phyloP scores from a whole-genome alignment of 352 stramenopile species.

The Phytopythium ostracodes region DNA sequence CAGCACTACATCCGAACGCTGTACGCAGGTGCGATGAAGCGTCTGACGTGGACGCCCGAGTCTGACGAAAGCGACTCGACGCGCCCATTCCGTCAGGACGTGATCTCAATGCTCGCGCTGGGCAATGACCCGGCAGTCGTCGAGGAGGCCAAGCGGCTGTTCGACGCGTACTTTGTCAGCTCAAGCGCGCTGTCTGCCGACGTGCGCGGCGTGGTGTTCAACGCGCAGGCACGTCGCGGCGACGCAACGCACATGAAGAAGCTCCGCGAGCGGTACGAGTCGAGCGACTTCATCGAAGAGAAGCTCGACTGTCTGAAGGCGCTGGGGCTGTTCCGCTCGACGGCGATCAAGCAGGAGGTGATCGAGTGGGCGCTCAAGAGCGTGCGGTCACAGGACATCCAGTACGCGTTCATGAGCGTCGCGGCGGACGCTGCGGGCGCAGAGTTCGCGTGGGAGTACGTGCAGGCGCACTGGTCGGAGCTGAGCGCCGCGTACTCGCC shows the following conservation, averaged over 20 bases:
- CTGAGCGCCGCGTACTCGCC: slow-evolving; percentile 66
- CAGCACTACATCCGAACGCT: slow-evolving; percentile 61
- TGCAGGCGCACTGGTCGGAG: slow-evolving; percentile 61
- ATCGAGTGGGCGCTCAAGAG: slow-evolving; percentile 61
- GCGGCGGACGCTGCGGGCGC: slow-evolving; percentile 48
- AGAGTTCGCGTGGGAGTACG: slow-evolving; percentile 61
- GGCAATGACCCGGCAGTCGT: slow-evolving; percentile 51
- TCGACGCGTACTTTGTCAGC: slow-evolving; percentile 53
- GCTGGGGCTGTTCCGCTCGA: slow-evolving; percentile 55
- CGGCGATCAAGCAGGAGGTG: slow-evolving; percentile 57
- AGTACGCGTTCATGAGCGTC: slow-evolving; percentile 76
- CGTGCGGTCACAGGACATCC: slow-evolving; percentile 83
- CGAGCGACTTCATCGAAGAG: slow-evolving; percentile 78
- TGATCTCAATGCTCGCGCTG: slow-evolving; percentile 66
- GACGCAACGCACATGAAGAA: slow-evolving; percentile 35
- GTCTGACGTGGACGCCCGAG: slow-evolving; percentile 41
- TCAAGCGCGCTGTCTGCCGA: slow-evolving; percentile 54
- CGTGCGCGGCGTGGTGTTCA: slow-evolving; percentile 63
- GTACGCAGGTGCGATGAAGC: slow-evolving; percentile 50
- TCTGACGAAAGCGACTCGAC: slow-evolving; percentile 38
- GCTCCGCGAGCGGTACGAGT: slow-evolving; percentile 58
- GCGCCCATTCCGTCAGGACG: slow-evolving; percentile 64
- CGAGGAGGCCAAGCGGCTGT: slow-evolving; percentile 44
- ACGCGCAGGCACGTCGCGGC: slow-evolving; percentile 41
- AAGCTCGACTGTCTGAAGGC: slow-evolving; percentile 76